Evolutionary conservation across 352 stramenopile genomes (phyloP), one percentile per base, ranked within the genome.

Genomic region (Globisporangium orthogonon): DNA sequence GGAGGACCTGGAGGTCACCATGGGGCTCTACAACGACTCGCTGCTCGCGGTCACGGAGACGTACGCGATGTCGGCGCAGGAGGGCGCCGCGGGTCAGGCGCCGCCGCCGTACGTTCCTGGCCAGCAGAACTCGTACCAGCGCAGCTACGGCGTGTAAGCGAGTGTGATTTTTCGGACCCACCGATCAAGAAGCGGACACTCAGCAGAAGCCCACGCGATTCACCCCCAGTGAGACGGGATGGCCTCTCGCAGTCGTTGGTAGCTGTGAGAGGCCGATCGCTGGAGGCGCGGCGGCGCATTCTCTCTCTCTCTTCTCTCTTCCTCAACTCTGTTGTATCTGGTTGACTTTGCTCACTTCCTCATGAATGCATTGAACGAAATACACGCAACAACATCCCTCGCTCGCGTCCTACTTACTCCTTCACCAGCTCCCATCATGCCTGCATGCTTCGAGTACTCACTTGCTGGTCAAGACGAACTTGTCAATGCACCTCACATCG

Each of bases 91-190:
- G n/a, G 66, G 74, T 53, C 70, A 86, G 51, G 78, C 83, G 41
- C 85, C 85, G 15, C 76, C 85, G 52, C 85, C 85, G 40, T 94
- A 92, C 66, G 85, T 94, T 43, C 85, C 85, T 41, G 85, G 85
- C n/a, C 85, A 94, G 71, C 83, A 91, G 66, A 93, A 91, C 71
- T 93, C 83, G 69, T 94, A 94, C 70, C 85, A 94, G 70, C 82
- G 83, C 54, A 91, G 81, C 70, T 94, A 91, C 60, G 81, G 85
- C 56, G 83, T 87, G 35, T 94, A 88, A 74, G 60, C 46, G 51
- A 35, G 40, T 23, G 23, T 23, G 23, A 23, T 17, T 43, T 39
- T 11, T 17, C 40, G n/a, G 40, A 18, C 40, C 30, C 7, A 18
- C 3, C 23, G 4, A 47, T 14, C 23, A 11, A 37, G 44, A 13